Evolutionary conservation across 192 early-diverging fungal genomes (phyloP).

Genomic region (Funneliformis geosporum): DNA sequence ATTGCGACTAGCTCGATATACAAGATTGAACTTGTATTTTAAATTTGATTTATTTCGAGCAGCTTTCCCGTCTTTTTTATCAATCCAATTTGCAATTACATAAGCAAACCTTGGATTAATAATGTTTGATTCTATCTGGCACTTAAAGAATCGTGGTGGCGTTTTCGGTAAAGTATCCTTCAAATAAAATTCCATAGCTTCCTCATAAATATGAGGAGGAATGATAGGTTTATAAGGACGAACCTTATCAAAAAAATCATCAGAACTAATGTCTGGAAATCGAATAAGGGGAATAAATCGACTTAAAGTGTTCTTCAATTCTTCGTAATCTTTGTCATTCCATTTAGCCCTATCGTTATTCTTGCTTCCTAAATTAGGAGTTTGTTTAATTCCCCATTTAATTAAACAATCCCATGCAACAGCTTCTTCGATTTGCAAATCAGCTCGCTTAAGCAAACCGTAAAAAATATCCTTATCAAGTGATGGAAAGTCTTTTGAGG

Average conservation of each 20-base stretch:
- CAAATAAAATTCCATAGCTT: neutral
- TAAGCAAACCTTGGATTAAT: neutral
- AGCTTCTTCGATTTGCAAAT: neutral
- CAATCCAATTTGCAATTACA: constrained; percentile 14
- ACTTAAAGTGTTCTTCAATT: neutral
- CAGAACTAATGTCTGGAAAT: neutral
- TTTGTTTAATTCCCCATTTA: constrained; percentile 9
- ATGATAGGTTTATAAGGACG: constrained; percentile 3
- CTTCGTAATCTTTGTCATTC: constrained; percentile 7
- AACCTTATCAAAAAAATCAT: neutral
- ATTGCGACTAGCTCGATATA: constrained; percentile 3
- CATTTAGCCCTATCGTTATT: constrained; percentile 1
- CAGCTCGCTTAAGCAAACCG: too few species aligned
- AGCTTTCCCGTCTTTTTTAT: neutral
- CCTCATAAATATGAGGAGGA: neutral
- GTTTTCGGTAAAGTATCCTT: neutral
- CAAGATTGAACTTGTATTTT: constrained; percentile 7
- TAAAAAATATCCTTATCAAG: too few species aligned
- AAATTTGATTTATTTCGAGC: neutral
- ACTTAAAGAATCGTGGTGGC: neutral
- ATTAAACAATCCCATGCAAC: constrained; percentile 16
- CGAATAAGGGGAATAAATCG: constrained; percentile 7
- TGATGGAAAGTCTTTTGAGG: neutral
- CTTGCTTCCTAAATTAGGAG: neutral
- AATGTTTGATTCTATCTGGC: neutral